A percentile compares a stretch with the other conserved stretches of the same genome.
Conservation (phyloP, 192 early-diverging fungal genomes). For the Coemansia sp. region DNA sequence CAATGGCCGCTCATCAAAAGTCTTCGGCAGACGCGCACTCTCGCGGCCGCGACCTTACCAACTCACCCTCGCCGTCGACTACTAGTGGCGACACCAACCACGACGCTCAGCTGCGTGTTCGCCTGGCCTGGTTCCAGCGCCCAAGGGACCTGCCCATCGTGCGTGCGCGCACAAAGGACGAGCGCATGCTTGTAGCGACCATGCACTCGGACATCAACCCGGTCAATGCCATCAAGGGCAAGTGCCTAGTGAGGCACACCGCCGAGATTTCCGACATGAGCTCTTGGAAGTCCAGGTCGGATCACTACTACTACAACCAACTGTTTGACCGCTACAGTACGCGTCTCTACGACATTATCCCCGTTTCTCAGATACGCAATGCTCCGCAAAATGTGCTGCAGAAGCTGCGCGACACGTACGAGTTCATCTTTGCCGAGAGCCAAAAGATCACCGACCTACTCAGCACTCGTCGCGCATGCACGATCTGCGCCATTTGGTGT, state of each 20-base stretch:
- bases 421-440: conserved; percentile 84
- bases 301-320: conserved; percentile 86
- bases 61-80: conserved; percentile 26
- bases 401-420: conserved; percentile 68
- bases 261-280: conserved; percentile 38
- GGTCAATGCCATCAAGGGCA: conserved; percentile 76
- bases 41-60: neutral
- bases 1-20: conserved; percentile 12
- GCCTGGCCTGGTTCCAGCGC: conserved; percentile 75
- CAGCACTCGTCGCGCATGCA: conserved; percentile 68
- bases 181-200: conserved; percentile 75
- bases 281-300: conserved; percentile 54
- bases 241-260: conserved; percentile 71
- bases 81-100: neutral
- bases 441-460: conserved; percentile 79
- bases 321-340: conserved; percentile 90
- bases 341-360: conserved; percentile 84
- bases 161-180: conserved; percentile 63
- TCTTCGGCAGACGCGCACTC: conserved; percentile 1
- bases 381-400: conserved; percentile 72
- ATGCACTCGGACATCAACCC: conserved; percentile 91
- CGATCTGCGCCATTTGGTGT: conserved; percentile 74
- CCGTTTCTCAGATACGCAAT: conserved; percentile 75
- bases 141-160: conserved; percentile 72
- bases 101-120: conserved; percentile 39